Conservation (phyloP, 495 filamentous ascomycete species). For the Xylaria cubensis region DNA sequence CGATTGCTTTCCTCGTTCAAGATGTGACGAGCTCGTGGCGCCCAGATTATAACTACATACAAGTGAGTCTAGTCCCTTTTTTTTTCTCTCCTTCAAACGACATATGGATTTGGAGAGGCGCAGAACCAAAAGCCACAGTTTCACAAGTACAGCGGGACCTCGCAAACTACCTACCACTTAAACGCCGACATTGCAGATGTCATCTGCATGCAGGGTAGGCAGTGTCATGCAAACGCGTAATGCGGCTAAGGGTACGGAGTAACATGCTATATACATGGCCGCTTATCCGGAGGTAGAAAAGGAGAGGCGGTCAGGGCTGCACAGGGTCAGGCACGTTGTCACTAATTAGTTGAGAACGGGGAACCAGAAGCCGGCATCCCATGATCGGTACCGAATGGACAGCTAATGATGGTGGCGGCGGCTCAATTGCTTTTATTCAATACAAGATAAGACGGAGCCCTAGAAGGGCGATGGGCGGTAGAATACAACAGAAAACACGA, state of each 20-base stretch:
- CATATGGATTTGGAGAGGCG: neutral
- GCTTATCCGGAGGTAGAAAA: neutral
- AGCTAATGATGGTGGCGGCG: constrained; percentile 24
- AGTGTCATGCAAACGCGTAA: constrained; percentile 5
- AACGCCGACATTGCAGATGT: constrained; percentile 16
- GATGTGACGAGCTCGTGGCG: neutral
- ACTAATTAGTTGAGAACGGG: constrained; percentile 15
- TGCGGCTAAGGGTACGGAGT: constrained; percentile 11
- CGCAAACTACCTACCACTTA: constrained; percentile 17
- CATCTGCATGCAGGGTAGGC: constrained; percentile 14
- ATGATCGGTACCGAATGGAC: neutral
- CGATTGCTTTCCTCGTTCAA: neutral
- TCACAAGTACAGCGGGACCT: constrained; percentile 9
- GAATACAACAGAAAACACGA: neutral
- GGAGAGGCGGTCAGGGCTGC: constrained; percentile 12
- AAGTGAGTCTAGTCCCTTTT: neutral
- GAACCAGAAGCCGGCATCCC: constrained; percentile 20
- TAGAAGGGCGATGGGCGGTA: neutral
- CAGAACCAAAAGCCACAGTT: constrained; percentile 7
- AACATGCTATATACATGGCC: neutral
- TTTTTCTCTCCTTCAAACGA: neutral
- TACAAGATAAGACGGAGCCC: constrained; percentile 12
- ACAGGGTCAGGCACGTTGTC: constrained; percentile 12
- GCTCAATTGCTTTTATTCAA: constrained; percentile 7
- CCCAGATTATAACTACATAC: neutral